Percentiles rank a stretch among this genome's conserved stretches.
These are phyloP conservation scores for Gentiana dahurica DNA, from an alignment of 257 asterid species.

Conservation along the genomic window DNA sequence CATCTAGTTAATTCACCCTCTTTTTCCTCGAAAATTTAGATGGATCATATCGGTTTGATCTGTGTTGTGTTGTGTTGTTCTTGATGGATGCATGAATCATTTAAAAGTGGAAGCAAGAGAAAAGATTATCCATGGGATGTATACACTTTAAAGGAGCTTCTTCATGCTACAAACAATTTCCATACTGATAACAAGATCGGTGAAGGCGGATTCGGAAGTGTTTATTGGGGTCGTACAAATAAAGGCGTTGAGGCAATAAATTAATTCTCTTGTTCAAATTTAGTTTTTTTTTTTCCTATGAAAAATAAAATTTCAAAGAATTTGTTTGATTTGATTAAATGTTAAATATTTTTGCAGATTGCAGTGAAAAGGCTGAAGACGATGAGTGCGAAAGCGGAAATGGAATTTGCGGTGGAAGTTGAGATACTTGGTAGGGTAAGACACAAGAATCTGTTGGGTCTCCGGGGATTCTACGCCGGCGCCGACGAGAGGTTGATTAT, in stretches of 20 bases:
- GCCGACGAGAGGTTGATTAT: constrained; percentile 72
- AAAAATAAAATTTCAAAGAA: no score
- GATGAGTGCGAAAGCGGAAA: constrained; percentile 68
- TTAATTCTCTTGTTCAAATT: not conserved
- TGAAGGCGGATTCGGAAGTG: constrained; percentile 88
- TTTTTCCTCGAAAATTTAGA: not conserved
- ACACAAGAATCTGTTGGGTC: constrained; percentile 57
- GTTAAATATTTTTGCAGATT: constrained; percentile 24
- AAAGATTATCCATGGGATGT: constrained; percentile 58
- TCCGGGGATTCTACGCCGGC: constrained; percentile 72
- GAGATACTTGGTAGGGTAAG: constrained; percentile 80
- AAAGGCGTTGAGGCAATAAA: constrained; percentile 56
- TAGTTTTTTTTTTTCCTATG: not conserved
- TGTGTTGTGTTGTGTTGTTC: not conserved
- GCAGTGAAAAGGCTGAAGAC: constrained; percentile 75
- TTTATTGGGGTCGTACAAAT: constrained; percentile 71
- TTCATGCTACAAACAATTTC: constrained; percentile 63
- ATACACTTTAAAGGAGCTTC: constrained; percentile 54
- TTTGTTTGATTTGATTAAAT: not conserved
- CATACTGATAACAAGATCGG: constrained; percentile 67
- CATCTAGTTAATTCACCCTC: not conserved
- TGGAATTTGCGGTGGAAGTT: constrained; percentile 77
- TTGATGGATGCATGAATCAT: not conserved
- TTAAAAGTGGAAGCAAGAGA: constrained; percentile 16
- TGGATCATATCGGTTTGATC: not conserved